These are phyloP conservation scores for Solanum dulcamara DNA, from an alignment of 257 asterid genomes.

Conservation along the genomic window DNA sequence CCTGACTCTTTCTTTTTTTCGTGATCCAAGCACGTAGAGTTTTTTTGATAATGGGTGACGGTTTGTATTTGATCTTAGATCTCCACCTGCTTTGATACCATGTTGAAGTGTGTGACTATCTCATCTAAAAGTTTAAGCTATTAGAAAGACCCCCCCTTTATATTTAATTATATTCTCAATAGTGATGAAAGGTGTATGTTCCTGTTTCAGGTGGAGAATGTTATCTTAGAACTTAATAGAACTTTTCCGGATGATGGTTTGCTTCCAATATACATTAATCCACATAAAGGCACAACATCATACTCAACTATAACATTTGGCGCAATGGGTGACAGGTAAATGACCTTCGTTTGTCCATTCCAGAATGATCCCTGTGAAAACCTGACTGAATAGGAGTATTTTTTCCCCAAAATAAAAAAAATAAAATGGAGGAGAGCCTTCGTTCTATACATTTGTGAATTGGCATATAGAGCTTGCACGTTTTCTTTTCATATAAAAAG, in stretches of 20 bases:
- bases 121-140: background rate
- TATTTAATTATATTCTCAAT: background rate
- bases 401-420: background rate
- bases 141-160: background rate
- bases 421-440: background rate
- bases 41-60: background rate
- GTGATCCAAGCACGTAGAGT: background rate
- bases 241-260: constrained; percentile 91
- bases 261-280: constrained; percentile 90
- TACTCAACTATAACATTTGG: constrained; percentile 94
- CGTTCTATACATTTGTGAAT: background rate
- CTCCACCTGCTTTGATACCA: background rate
- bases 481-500: background rate
- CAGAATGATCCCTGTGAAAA: background rate
- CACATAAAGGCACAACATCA: constrained; percentile 57
- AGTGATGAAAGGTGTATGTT: constrained; percentile 3
- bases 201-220: constrained; percentile 79
- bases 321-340: constrained; percentile 99
- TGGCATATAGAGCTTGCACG: background rate
- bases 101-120: background rate
- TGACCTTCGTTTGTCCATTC: background rate
- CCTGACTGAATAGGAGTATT: background rate
- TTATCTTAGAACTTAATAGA: constrained; percentile 71
- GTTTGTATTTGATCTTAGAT: background rate
- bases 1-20: background rate